These are phyloP conservation scores for Glebionis coronaria DNA, from an alignment of 129 eudicot genomes.

Conservation along the genomic window DNA sequence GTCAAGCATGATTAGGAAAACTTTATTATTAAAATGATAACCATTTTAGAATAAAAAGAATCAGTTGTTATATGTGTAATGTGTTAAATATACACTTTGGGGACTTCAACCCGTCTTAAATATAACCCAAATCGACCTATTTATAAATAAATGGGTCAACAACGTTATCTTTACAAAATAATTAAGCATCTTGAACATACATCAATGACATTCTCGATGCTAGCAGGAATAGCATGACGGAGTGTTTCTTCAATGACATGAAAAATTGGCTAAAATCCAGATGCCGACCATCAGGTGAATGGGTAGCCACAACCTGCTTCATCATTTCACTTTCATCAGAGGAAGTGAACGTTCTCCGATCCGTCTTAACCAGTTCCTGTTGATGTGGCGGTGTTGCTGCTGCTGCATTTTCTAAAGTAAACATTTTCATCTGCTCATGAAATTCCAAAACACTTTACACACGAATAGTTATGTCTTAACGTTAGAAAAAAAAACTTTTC, in stretches of 20 bases:
- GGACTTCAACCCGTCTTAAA: background rate
- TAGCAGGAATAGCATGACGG: constrained; percentile 43
- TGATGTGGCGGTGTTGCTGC: constrained; percentile 5
- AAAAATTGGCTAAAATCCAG: constrained; percentile 57
- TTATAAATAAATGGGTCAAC: background rate
- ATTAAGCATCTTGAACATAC: constrained; percentile 19
- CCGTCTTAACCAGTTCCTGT: constrained; percentile 40
- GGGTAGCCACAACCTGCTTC: constrained; percentile 72
- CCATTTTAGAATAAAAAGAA: background rate
- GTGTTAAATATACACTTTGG: background rate
- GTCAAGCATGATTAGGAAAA: no score
- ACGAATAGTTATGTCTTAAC: no score
- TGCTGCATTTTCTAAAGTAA: constrained; percentile 31
- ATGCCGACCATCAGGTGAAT: constrained; percentile 64
- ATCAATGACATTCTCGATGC: constrained; percentile 38
- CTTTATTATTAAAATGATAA: background rate
- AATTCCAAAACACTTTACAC: no score
- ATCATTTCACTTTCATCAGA: constrained; percentile 78
- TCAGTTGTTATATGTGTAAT: background rate
- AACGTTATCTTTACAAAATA: background rate
- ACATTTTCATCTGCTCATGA: no score
- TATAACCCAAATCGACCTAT: background rate
- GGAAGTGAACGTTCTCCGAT: constrained; percentile 51
- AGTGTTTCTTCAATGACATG: constrained; percentile 54
- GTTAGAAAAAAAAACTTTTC: no score